Conservation (phyloP, 2,329 filamentous ascomycete genomes). For the Aspergillus pseudoglaucus region DNA sequence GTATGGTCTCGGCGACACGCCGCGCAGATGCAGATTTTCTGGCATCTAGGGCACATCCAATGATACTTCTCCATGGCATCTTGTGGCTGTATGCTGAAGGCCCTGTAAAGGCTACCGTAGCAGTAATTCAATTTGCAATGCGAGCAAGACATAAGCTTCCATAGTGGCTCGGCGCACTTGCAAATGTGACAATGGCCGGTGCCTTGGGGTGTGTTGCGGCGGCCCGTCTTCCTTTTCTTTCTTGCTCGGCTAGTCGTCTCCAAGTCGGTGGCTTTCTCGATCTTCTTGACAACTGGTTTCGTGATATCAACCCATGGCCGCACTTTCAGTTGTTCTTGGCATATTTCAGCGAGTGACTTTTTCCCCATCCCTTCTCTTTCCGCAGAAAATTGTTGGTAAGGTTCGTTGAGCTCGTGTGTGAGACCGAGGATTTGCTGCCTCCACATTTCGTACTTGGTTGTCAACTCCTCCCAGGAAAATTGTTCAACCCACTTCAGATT, state of each 20-base stretch:
- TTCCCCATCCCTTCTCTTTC: slow-evolving; percentile 61
- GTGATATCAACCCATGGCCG: slow-evolving; percentile 79
- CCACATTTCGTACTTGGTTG: slow-evolving; percentile 75
- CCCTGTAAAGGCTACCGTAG: slow-evolving; percentile 86
- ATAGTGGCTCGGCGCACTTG: slow-evolving; percentile 68
- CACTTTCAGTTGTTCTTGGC: slow-evolving; percentile 74
- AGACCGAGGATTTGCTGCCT: slow-evolving; percentile 68
- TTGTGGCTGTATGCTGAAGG: slow-evolving; percentile 84
- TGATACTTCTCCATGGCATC: slow-evolving; percentile 69
- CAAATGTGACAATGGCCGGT: slow-evolving; percentile 72
- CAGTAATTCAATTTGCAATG: slow-evolving; percentile 75
- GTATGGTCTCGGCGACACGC: slow-evolving; percentile 62
- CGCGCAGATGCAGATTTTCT: slow-evolving; percentile 79
- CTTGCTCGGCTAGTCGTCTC: slow-evolving; percentile 58
- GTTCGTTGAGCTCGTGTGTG: slow-evolving; percentile 60
- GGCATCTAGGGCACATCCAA: slow-evolving; percentile 87
- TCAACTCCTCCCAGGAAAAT: slow-evolving; percentile 75
- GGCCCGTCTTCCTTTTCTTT: slow-evolving; percentile 55
- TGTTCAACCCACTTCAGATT: slow-evolving; percentile 87
- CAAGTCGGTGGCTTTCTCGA: slow-evolving; percentile 37
- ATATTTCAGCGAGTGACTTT: slow-evolving; percentile 85
- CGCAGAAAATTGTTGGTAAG: slow-evolving; percentile 55
- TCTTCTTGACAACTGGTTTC: slow-evolving; percentile 43
- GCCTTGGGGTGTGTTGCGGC: slow-evolving; percentile 44
- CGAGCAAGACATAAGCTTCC: slow-evolving; percentile 77